Conservation (phyloP, 2,329 filamentous ascomycete genomes). For the Diaporthe citrichinensis region DNA sequence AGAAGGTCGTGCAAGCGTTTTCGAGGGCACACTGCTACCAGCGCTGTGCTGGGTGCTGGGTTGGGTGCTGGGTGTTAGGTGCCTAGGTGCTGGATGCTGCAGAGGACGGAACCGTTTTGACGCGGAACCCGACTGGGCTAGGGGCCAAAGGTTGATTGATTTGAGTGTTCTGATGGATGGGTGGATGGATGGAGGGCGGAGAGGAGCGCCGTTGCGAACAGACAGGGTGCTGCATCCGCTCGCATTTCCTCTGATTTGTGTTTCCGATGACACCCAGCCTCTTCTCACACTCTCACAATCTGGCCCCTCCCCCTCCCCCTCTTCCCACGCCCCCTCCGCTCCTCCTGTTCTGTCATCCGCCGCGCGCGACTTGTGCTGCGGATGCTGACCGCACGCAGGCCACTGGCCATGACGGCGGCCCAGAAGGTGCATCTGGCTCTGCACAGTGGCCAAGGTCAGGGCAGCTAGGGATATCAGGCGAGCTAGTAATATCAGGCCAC, state of each 20-base stretch:
- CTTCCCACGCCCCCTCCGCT: conserved; percentile 10
- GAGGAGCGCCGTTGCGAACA: conserved; percentile 28
- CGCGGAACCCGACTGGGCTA: conserved; percentile 5
- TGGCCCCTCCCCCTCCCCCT: neutral
- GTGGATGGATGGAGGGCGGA: neutral
- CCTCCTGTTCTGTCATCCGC: conserved; percentile 11
- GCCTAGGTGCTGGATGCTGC: neutral
- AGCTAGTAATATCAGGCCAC: conserved; percentile 37
- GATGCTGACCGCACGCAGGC: neutral
- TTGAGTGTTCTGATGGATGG: conserved; percentile 11
- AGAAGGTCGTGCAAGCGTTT: neutral
- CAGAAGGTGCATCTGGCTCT: conserved; percentile 12
- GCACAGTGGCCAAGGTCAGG: conserved; percentile 18
- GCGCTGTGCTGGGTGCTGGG: neutral
- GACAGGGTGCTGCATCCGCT: conserved; percentile 32
- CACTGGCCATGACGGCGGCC: conserved; percentile 5
- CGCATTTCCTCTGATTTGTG: conserved; percentile 26
- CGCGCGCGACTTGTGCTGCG: neutral
- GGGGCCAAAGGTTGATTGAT: conserved; percentile 5
- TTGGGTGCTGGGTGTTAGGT: neutral
- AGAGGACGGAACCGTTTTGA: neutral
- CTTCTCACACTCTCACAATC: neutral
- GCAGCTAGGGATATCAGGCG: conserved; percentile 23
- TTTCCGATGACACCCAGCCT: conserved; percentile 25
- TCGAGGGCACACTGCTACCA: neutral